Conservation (phyloP, 1,139 yeast genomes). For the Suhomyces chickasaworum region DNA sequence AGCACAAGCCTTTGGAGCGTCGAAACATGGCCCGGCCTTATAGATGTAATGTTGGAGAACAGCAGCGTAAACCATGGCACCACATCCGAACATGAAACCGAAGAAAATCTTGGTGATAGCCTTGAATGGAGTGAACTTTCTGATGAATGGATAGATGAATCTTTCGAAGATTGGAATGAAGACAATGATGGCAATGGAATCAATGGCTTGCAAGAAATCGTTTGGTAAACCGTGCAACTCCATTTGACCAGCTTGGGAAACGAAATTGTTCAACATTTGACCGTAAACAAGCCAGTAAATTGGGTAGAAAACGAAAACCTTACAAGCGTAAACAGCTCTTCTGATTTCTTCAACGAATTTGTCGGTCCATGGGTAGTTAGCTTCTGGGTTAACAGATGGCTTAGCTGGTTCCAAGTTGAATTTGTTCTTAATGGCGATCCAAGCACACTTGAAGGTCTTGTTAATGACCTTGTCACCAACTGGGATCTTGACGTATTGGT, state of each 20-base stretch:
- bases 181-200: conserved; percentile 61
- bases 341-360: conserved; percentile 63
- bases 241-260: conserved; percentile 68
- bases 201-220: conserved; percentile 64
- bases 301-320: conserved; percentile 63
- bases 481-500: conserved; percentile 59
- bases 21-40: conserved; percentile 75
- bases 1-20: conserved; percentile 48
- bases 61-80: conserved; percentile 79
- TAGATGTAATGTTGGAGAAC: conserved; percentile 77
- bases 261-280: conserved; percentile 65
- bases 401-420: conserved; percentile 56
- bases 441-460: conserved; percentile 52
- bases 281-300: conserved; percentile 70
- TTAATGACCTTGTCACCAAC: conserved; percentile 66
- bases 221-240: conserved; percentile 65
- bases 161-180: conserved; percentile 63
- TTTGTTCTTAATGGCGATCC: conserved; percentile 49
- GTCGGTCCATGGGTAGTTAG: conserved; percentile 57
- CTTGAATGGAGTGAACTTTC: conserved; percentile 57
- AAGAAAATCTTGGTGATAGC: conserved; percentile 73
- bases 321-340: conserved; percentile 62
- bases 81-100: conserved; percentile 74
- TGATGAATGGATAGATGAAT: conserved; percentile 55
- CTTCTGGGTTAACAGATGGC: conserved; percentile 51